Conservation (phyloP, 2,329 filamentous ascomycete genomes). For the Cladorrhinum sp. region DNA sequence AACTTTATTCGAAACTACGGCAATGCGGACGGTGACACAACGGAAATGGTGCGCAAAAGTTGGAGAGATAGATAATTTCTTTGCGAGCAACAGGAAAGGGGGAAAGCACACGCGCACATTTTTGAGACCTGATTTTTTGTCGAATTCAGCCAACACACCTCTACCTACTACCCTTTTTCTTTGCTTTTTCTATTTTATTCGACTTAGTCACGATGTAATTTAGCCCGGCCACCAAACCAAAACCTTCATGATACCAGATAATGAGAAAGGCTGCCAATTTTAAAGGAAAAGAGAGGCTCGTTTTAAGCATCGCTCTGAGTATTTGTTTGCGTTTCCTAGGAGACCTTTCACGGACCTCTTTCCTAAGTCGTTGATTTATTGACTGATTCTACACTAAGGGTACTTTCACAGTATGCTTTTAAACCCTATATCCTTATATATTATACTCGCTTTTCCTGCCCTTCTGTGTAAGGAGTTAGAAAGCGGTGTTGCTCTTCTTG, state of each 20-base stretch:
- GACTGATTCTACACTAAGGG: too few species aligned
- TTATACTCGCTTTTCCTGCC: too few species aligned
- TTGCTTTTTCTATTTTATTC: slow-evolving; percentile 33
- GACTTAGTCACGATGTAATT: slow-evolving; percentile 49
- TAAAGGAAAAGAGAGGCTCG: neutral
- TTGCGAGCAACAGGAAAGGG: neutral
- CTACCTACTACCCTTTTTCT: slow-evolving; percentile 9
- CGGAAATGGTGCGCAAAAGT: neutral
- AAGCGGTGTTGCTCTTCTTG: too few species aligned
- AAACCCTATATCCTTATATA: too few species aligned
- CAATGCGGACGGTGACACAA: neutral
- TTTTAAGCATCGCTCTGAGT: too few species aligned
- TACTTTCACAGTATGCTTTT: too few species aligned
- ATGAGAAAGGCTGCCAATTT: slow-evolving; percentile 37
- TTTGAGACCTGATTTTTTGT: neutral
- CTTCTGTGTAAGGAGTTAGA: too few species aligned
- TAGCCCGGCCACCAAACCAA: slow-evolving; percentile 27
- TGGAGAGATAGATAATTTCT: neutral
- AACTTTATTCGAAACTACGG: neutral
- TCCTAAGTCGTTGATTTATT: too few species aligned
- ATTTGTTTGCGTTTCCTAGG: too few species aligned
- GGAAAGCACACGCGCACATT: neutral
- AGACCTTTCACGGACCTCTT: too few species aligned
- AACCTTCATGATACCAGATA: slow-evolving; percentile 48
- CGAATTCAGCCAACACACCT: neutral